Percentiles rank a stretch among this genome's conserved stretches.
phyloP scores from a whole-genome alignment of 345 rosid species.

The Pistacia integerrima region DNA sequence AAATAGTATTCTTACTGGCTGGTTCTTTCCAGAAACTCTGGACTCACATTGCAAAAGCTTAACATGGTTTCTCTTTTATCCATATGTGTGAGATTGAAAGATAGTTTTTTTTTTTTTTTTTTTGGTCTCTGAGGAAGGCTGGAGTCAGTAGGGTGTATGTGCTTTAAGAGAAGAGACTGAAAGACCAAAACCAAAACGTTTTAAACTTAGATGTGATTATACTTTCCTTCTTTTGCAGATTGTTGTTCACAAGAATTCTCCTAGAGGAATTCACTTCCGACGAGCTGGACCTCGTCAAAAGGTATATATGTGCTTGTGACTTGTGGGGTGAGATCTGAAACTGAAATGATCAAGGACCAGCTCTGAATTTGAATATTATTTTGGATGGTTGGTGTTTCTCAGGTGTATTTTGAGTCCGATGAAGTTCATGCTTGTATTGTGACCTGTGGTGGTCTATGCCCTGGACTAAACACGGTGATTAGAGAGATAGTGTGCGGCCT shows the following conservation, averaged over 20 bases:
- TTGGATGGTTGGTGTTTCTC: constrained; percentile 18
- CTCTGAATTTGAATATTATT: not conserved
- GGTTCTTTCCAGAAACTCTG: not conserved
- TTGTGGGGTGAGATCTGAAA: too few relatives aligned
- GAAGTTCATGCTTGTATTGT: constrained; percentile 89
- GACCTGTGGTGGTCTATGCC: constrained; percentile 96
- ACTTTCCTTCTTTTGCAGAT: constrained; percentile 38
- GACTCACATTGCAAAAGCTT: not conserved
- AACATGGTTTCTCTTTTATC: not conserved
- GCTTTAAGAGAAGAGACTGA: constrained; percentile 3
- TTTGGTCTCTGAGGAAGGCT: constrained; percentile 9
- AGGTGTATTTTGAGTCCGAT: constrained; percentile 78
- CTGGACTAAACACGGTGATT: constrained; percentile 87
- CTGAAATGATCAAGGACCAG: not conserved
- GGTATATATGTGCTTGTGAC: constrained; percentile 35
- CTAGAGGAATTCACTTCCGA: constrained; percentile 86
- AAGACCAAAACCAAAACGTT: not conserved
- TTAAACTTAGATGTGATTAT: constrained; percentile 4
- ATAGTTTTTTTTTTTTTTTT: not conserved
- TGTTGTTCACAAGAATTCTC: constrained; percentile 73
- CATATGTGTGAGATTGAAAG: not conserved
- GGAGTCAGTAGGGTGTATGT: not conserved
- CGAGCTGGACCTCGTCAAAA: constrained; percentile 96
- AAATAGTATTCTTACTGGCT: not conserved
- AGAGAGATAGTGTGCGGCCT: constrained; percentile 83